Evolutionary conservation across 345 rosid genomes (phyloP).

Genomic region (Syzygium aromaticum): DNA sequence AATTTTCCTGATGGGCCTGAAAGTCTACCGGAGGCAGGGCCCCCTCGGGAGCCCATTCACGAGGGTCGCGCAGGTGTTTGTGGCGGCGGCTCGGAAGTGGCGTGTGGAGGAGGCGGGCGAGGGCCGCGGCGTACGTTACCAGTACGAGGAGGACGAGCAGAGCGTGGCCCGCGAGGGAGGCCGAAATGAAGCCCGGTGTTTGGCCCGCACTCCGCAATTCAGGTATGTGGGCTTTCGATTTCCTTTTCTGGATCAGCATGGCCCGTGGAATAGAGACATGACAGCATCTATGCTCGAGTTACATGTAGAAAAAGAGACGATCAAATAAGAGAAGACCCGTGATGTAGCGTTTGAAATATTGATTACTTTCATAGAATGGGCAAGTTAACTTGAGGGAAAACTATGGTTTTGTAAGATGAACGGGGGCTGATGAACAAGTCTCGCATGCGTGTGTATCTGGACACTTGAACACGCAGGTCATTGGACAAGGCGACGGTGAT

Average conservation of each 20-base stretch:
- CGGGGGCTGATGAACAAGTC: not conserved
- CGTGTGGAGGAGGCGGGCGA: constrained; percentile 26
- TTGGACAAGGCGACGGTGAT: constrained; percentile 76
- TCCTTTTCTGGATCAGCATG: not conserved
- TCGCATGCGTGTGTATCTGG: not conserved
- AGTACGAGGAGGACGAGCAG: constrained; percentile 9
- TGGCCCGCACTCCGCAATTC: constrained; percentile 47
- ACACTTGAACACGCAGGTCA: constrained; percentile 27
- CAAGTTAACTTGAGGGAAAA: no score
- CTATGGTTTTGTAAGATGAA: not conserved
- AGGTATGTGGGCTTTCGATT: constrained; percentile 28
- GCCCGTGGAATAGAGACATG: not conserved
- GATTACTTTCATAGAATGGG: no score
- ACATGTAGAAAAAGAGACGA: not conserved
- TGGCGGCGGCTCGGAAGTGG: constrained; percentile 60
- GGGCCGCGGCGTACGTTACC: constrained; percentile 20
- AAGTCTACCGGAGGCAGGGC: constrained; percentile 37
- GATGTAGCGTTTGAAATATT: not conserved
- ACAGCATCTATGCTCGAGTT: not conserved
- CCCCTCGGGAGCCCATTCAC: constrained; percentile 73
- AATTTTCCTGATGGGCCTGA: constrained; percentile 48
- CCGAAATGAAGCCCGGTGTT: constrained; percentile 4
- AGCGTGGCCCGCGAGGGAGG: not conserved
- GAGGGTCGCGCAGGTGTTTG: constrained; percentile 56
- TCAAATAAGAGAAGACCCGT: not conserved